phyloP scores from a whole-genome alignment of 2,329 filamentous ascomycete species.

The Microsporum audouinii region DNA sequence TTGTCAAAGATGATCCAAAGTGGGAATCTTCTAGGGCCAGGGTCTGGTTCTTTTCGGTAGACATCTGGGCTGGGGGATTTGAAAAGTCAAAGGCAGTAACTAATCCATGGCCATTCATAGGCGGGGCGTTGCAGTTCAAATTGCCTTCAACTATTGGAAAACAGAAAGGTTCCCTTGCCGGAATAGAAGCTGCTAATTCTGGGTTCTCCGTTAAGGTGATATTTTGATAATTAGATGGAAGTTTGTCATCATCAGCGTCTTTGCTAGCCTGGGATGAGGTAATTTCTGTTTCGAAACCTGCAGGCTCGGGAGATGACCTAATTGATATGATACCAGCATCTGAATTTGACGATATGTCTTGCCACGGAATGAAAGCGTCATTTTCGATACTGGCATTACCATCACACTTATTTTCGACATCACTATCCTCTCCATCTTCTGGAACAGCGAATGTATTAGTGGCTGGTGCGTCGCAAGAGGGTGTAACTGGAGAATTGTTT shows the following conservation, averaged over 20 bases:
- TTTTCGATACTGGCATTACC: neutral
- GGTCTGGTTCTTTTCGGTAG: no score
- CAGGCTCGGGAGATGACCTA: neutral
- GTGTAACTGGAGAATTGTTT: neutral
- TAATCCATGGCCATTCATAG: no score
- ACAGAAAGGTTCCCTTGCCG: no score
- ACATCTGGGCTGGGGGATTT: no score
- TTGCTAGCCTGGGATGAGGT: neutral
- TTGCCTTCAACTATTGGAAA: no score
- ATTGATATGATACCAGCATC: neutral
- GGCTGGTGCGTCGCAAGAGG: neutral
- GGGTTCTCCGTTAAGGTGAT: no score
- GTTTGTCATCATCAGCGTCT: neutral
- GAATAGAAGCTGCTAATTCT: no score
- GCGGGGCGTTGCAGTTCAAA: no score
- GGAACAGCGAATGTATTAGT: slow-evolving; percentile 2
- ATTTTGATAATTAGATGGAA: neutral
- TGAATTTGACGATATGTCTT: neutral
- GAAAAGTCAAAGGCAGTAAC: no score
- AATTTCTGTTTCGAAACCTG: neutral
- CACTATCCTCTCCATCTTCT: neutral
- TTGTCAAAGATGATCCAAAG: no score
- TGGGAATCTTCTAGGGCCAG: no score
- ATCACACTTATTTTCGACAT: neutral
- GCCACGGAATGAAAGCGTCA: neutral